A percentile compares a stretch with the other conserved stretches of the same genome.
These are phyloP conservation scores for Mitragyna speciosa DNA, from an alignment of 257 asterid species.

Conservation along the genomic window DNA sequence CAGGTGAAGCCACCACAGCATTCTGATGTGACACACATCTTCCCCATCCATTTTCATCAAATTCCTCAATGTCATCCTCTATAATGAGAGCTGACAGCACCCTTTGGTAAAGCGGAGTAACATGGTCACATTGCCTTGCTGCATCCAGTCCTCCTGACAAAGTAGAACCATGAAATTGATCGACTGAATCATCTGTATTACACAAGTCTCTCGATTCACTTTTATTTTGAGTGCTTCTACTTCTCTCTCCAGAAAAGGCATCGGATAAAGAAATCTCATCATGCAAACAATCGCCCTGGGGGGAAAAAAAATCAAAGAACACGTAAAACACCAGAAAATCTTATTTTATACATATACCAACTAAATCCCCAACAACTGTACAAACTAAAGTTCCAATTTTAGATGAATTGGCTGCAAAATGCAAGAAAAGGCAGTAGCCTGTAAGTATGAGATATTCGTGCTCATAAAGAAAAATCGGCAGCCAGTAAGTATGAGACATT, in stretches of 20 bases:
- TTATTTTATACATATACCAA: background rate
- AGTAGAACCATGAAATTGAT: conserved; percentile 50
- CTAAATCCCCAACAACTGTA: background rate
- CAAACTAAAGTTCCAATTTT: background rate
- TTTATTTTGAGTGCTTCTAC: conserved; percentile 35
- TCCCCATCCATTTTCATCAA: conserved; percentile 68
- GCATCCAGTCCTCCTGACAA: conserved; percentile 41
- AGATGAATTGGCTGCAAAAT: background rate
- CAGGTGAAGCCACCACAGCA: conserved; percentile 37
- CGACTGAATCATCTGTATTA: conserved; percentile 44
- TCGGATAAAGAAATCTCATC: conserved; percentile 46
- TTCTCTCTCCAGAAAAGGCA: conserved; percentile 42
- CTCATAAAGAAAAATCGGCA: too few relatives aligned
- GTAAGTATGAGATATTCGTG: too few relatives aligned
- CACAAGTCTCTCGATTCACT: conserved; percentile 37
- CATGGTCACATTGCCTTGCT: conserved; percentile 41
- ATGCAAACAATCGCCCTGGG: conserved; percentile 51
- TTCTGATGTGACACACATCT: conserved; percentile 29
- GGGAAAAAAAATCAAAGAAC: conserved; percentile 23
- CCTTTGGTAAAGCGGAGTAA: conserved; percentile 80
- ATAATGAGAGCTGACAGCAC: conserved; percentile 81
- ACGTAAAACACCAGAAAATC: conserved; percentile 5
- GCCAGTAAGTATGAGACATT: background rate
- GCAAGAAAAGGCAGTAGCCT: background rate
- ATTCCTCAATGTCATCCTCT: conserved; percentile 78